phyloP scores from a whole-genome alignment of 345 rosid species.

The Syzygium jambos region DNA sequence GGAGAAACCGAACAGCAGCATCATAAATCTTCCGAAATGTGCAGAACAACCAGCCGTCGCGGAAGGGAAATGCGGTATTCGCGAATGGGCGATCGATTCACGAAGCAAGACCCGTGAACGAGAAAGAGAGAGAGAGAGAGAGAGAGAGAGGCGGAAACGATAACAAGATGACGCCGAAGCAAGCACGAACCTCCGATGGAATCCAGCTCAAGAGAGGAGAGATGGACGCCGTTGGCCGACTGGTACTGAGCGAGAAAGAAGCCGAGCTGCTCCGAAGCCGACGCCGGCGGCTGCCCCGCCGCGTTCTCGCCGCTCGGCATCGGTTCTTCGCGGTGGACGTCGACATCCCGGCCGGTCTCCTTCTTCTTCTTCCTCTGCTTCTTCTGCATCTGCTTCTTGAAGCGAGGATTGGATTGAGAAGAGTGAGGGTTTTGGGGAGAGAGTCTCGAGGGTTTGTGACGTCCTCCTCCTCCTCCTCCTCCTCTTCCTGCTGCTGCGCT shows the following conservation, averaged over 20 bases:
- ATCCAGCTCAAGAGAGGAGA: not conserved
- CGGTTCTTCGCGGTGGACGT: not conserved
- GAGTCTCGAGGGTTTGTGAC: not conserved
- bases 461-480: not conserved
- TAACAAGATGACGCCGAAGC: not conserved
- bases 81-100: not conserved
- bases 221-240: not conserved
- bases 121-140: not conserved
- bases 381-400: not conserved
- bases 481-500: not conserved
- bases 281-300: not conserved
- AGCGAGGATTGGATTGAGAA: not conserved
- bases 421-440: not conserved
- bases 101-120: not conserved
- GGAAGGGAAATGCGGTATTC: not conserved
- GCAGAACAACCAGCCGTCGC: not conserved
- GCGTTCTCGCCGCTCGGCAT: not conserved
- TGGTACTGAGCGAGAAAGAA: not conserved
- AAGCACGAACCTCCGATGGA: not conserved
- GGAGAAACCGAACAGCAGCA: not conserved
- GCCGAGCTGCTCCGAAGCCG: not conserved
- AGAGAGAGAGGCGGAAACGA: not conserved
- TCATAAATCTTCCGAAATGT: not conserved
- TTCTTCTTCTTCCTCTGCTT: not conserved
- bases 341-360: not conserved